Conservation (phyloP, 2,329 filamentous ascomycete species). For the Penicillium concentricum region DNA sequence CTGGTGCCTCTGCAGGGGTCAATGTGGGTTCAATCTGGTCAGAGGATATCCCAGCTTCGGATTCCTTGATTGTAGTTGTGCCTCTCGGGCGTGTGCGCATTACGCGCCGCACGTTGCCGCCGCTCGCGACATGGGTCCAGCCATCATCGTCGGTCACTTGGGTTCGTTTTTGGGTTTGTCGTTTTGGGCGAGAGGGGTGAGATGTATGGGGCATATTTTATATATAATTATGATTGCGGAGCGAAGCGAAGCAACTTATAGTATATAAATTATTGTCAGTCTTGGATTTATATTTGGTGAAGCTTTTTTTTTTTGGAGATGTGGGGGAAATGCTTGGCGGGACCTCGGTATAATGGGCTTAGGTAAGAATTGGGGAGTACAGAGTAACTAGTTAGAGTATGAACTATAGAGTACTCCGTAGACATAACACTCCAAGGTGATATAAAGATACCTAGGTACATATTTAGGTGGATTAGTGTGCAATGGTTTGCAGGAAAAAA, state of each 20-base stretch:
- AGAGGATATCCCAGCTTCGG: background rate
- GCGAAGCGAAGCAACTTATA: too few species aligned
- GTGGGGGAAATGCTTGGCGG: conserved; percentile 10
- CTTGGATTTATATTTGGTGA: background rate
- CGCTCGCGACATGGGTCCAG: conserved; percentile 46
- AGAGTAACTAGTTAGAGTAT: too few species aligned
- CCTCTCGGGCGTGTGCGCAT: conserved; percentile 12
- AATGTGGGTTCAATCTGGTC: conserved; percentile 13
- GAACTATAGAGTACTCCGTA: too few species aligned
- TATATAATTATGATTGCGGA: background rate
- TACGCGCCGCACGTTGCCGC: conserved; percentile 28
- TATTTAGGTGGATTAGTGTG: background rate
- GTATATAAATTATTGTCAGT: background rate
- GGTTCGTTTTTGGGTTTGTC: conserved; percentile 32
- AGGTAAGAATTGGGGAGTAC: background rate
- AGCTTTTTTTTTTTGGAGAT: conserved; percentile 9
- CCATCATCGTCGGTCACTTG: conserved; percentile 41
- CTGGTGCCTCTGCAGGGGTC: conserved; percentile 39
- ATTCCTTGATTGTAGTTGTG: background rate
- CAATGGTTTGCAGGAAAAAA: background rate
- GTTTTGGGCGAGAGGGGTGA: conserved; percentile 32
- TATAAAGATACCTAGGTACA: background rate
- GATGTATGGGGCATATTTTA: conserved; percentile 36
- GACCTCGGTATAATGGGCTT: background rate
- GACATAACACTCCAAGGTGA: background rate